These are phyloP conservation scores for Pythium aquatile DNA, from an alignment of 352 stramenopile species.

Conservation along the genomic window DNA sequence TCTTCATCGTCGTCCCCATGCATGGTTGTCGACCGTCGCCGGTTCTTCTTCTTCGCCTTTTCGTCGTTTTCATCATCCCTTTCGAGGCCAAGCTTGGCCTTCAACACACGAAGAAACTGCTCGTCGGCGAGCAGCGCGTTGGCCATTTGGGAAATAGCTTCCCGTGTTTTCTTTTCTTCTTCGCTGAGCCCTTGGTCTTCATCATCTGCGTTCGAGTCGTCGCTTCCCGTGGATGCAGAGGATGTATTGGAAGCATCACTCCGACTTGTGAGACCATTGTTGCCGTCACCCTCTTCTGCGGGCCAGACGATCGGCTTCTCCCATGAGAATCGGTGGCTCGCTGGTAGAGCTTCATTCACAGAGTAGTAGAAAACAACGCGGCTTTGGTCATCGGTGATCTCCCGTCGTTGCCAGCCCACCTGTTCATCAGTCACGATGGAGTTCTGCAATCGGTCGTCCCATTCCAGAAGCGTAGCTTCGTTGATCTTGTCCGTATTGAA, in stretches of 20 bases:
- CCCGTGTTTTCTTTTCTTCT: slow-evolving; percentile 24
- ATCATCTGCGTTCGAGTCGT: slow-evolving; percentile 16
- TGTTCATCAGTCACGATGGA: slow-evolving; percentile 51
- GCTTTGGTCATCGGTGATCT: slow-evolving; percentile 45
- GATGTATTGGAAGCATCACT: slow-evolving; percentile 15
- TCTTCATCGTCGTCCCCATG: slow-evolving; percentile 24
- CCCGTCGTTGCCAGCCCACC: slow-evolving; percentile 57
- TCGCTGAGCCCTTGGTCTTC: slow-evolving; percentile 12
- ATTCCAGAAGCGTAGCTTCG: slow-evolving; percentile 38
- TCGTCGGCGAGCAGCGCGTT: slow-evolving; percentile 52
- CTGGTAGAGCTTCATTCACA: slow-evolving; percentile 47
- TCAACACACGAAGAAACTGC: slow-evolving; percentile 55
- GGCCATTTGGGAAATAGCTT: slow-evolving; percentile 37
- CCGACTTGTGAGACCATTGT: slow-evolving; percentile 18
- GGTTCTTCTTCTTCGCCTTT: slow-evolving; percentile 15
- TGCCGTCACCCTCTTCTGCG: slow-evolving; percentile 19
- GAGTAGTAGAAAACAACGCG: slow-evolving; percentile 70
- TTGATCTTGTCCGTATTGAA: slow-evolving; percentile 29
- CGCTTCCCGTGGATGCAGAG: slow-evolving; percentile 16
- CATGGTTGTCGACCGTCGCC: slow-evolving; percentile 12
- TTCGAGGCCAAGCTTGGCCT: slow-evolving; percentile 56
- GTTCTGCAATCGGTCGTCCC: slow-evolving; percentile 39
- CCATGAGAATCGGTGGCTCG: slow-evolving; percentile 47
- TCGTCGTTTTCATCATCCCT: slow-evolving; percentile 11
- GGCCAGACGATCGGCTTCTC: slow-evolving; percentile 42